These are phyloP conservation scores for Acer saccharum DNA, from an alignment of 345 rosid species.

Conservation along the genomic window DNA sequence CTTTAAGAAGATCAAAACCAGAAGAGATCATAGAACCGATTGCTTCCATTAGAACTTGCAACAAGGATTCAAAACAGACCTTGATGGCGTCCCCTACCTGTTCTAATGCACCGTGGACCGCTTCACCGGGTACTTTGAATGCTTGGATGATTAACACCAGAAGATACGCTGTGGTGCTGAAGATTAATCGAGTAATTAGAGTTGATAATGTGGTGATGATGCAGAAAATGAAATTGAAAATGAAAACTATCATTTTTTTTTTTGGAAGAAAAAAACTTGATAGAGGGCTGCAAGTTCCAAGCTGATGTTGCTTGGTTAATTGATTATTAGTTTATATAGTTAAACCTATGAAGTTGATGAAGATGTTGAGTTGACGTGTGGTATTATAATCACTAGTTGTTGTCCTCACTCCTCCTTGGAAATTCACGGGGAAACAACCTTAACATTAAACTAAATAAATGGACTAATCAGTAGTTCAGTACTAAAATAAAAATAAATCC, in stretches of 20 bases:
- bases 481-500: not conserved
- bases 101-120: constrained; percentile 34
- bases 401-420: constrained; percentile 21
- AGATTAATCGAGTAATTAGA: constrained; percentile 31
- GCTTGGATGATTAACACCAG: constrained; percentile 35
- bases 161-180: constrained; percentile 22
- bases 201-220: constrained; percentile 19
- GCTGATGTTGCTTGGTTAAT: not conserved
- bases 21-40: constrained; percentile 27
- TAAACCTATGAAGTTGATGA: not conserved
- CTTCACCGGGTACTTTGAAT: constrained; percentile 33
- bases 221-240: constrained; percentile 33
- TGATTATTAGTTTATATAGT: constrained; percentile 7
- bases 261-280: constrained; percentile 8
- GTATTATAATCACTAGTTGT: constrained; percentile 11
- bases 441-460: not conserved
- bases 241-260: constrained; percentile 27
- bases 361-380: not conserved
- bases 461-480: not conserved
- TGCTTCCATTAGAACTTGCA: constrained; percentile 24
- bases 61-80: constrained; percentile 21
- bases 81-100: constrained; percentile 30
- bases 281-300: not conserved
- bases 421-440: not conserved
- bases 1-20: constrained; percentile 30